Evolutionary conservation across 2,329 filamentous ascomycete species (phyloP).

Genomic region (Fusarium napiforme): DNA sequence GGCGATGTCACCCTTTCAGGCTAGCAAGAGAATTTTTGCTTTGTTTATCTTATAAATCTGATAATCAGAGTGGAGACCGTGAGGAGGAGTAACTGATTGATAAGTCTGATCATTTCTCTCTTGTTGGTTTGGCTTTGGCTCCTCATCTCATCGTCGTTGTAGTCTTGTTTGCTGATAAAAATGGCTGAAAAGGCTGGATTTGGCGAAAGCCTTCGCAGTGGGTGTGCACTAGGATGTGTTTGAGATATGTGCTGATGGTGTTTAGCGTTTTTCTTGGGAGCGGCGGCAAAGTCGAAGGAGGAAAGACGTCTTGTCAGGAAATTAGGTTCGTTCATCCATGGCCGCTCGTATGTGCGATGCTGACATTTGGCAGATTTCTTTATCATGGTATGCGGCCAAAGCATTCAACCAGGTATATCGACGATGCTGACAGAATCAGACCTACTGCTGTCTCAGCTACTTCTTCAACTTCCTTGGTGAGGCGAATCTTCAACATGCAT

Average conservation of each 20-base stretch:
- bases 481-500: accelerated
- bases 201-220: not conserved
- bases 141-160: not conserved
- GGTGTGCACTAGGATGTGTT: not conserved
- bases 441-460: slow-evolving; percentile 50
- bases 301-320: slow-evolving; percentile 47
- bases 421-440: slow-evolving; percentile 18
- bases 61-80: slow-evolving; percentile 2
- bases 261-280: slow-evolving; percentile 10
- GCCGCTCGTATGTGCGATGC: accelerated
- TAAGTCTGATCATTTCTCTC: not conserved
- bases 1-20: not conserved
- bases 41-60: slow-evolving; percentile 16
- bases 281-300: slow-evolving; percentile 31
- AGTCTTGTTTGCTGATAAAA: not conserved
- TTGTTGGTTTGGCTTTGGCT: not conserved
- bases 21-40: not conserved
- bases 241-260: not conserved
- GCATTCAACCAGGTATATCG: accelerated
- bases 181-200: slow-evolving; percentile 4
- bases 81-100: not conserved
- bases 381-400: slow-evolving; percentile 38
- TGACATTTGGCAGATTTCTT: slow-evolving; percentile 45
- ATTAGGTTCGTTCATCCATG: slow-evolving; percentile 31
- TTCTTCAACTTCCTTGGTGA: slow-evolving; percentile 55